These are phyloP conservation scores for Jatropha podagrica DNA, from an alignment of 441 rosid genomes.

Conservation along the genomic window DNA sequence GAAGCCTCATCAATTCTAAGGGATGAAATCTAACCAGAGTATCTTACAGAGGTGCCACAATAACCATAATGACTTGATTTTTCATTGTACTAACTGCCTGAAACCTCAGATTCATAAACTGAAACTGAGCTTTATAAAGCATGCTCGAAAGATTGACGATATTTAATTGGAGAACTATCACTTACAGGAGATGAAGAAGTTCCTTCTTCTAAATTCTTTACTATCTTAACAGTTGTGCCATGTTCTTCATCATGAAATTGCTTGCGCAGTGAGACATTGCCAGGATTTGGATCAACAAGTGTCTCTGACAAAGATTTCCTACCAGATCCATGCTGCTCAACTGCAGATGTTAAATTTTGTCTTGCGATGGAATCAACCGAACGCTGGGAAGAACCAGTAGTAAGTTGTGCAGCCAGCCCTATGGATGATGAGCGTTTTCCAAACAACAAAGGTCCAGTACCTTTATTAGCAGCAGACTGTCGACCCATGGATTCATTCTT, in stretches of 20 bases:
- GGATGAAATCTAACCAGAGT: too few species aligned
- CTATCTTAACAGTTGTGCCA: constrained; percentile 39
- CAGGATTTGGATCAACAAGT: constrained; percentile 53
- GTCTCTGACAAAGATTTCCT: constrained; percentile 86
- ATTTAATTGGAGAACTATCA: constrained; percentile 8
- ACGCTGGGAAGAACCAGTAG: constrained; percentile 60
- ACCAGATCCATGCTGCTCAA: constrained; percentile 85
- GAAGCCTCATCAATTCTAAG: background rate
- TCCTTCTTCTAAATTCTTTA: constrained; percentile 57
- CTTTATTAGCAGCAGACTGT: constrained; percentile 52
- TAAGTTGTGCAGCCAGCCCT: constrained; percentile 47
- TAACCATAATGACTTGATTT: background rate
- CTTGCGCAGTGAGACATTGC: constrained; percentile 76
- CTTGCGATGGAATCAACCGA: constrained; percentile 55
- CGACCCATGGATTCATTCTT: constrained; percentile 60
- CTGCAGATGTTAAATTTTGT: constrained; percentile 73
- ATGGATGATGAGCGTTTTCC: constrained; percentile 58
- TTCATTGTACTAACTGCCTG: background rate
- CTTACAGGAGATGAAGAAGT: constrained; percentile 45
- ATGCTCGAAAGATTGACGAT: background rate
- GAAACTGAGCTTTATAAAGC: background rate
- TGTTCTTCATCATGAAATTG: constrained; percentile 81
- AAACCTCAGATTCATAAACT: background rate
- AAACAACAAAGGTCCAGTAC: constrained; percentile 43
- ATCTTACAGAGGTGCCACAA: too few species aligned